Conservation (phyloP, 2,329 filamentous ascomycete genomes). For the Beauveria bassiana region DNA sequence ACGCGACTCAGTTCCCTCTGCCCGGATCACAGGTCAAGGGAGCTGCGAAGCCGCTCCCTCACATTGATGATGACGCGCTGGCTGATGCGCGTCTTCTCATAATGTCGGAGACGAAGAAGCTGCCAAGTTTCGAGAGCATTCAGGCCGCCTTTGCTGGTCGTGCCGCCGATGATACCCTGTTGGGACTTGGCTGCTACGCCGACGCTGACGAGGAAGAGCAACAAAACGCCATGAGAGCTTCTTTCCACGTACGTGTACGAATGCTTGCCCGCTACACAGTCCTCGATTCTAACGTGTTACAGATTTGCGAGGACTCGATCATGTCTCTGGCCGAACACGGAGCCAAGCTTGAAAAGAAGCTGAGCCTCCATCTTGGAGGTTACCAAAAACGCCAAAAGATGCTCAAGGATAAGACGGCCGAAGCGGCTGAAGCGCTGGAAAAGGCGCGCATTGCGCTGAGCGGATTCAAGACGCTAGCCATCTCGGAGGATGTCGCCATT, state of each 20-base stretch:
- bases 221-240: slow-evolving; percentile 52
- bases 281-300: slow-evolving; percentile 15
- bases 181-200: slow-evolving; percentile 73
- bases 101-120: slow-evolving; percentile 55
- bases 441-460: slow-evolving; percentile 66
- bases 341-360: slow-evolving; percentile 88
- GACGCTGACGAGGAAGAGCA: slow-evolving; percentile 68
- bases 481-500: slow-evolving; percentile 73
- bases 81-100: slow-evolving; percentile 71
- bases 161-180: slow-evolving; percentile 52
- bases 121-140: slow-evolving; percentile 42
- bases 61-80: slow-evolving; percentile 63
- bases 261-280: neutral
- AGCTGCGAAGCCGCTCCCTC: slow-evolving; percentile 49
- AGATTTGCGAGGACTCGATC: slow-evolving; percentile 67
- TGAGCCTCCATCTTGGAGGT: slow-evolving; percentile 78
- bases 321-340: slow-evolving; percentile 68
- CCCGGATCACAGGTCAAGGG: slow-evolving; percentile 59
- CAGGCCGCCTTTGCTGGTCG: slow-evolving; percentile 46
- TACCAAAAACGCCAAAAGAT: slow-evolving; percentile 82
- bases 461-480: slow-evolving; percentile 66
- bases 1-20: slow-evolving; percentile 69
- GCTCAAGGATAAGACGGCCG: slow-evolving; percentile 69
- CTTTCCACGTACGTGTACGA: slow-evolving; percentile 59
- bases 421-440: slow-evolving; percentile 66